These are phyloP conservation scores for Pterocarpus santalinus DNA, from an alignment of 306 rosid genomes.

Conservation along the genomic window DNA sequence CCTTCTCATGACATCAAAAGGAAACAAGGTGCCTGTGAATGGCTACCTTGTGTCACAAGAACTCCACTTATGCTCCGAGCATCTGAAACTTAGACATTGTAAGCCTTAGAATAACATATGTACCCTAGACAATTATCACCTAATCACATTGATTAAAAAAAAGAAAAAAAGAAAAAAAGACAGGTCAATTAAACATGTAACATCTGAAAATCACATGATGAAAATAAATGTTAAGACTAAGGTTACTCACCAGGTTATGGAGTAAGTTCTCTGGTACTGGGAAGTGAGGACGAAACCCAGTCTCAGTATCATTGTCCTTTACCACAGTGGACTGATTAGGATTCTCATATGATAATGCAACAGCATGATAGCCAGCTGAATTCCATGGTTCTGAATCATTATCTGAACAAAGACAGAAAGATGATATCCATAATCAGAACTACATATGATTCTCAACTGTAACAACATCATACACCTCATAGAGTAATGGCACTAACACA, in stretches of 20 bases:
- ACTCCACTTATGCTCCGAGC: conserved; percentile 83
- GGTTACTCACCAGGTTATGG: conserved; percentile 74
- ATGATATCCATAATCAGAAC: conserved; percentile 46
- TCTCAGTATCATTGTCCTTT: conserved; percentile 51
- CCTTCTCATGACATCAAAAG: conserved; percentile 76
- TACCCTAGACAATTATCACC: conserved; percentile 82
- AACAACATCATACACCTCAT: conserved; percentile 39
- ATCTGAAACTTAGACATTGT: conserved; percentile 99
- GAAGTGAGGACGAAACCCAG: conserved; percentile 69
- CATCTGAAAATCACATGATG: conserved; percentile 41
- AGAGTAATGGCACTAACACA: conserved; percentile 25
- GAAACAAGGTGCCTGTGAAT: conserved; percentile 74
- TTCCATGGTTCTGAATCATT: conserved; percentile 45
- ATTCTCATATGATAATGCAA: conserved; percentile 74
- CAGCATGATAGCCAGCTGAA: conserved; percentile 62
- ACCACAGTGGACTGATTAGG: conserved; percentile 48
- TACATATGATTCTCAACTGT: conserved; percentile 17
- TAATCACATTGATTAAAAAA: conserved; percentile 65
- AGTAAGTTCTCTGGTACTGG: conserved; percentile 77
- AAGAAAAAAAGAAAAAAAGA: conserved; percentile 33
- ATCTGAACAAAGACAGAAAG: conserved; percentile 59
- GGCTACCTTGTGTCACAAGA: conserved; percentile 85
- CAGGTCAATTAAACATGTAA: conserved; percentile 51
- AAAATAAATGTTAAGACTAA: conserved; percentile 19
- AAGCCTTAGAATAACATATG: conserved; percentile 96